phyloP scores from a whole-genome alignment of 768 basidiomycete genomes.

The Mycena metata region DNA sequence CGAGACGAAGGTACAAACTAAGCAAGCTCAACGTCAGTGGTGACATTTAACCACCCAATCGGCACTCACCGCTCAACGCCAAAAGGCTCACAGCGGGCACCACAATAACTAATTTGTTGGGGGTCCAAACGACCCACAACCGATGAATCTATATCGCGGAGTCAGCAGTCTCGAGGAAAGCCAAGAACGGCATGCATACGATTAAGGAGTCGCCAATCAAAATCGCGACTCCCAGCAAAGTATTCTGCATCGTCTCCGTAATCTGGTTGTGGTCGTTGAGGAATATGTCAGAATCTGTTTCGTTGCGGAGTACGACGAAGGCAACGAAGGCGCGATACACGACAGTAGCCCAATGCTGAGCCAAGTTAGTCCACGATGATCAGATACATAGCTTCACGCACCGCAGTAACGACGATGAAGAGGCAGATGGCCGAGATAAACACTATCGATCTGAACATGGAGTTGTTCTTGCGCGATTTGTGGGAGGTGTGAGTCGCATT shows the following conservation, averaged over 20 bases:
- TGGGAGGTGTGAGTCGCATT: constrained; percentile 5
- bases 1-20: too few species aligned
- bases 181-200: neutral
- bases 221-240: neutral
- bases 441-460: constrained; percentile 14
- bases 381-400: neutral
- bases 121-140: constrained; percentile 26
- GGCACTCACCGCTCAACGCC: neutral
- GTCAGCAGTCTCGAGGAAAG: too few species aligned
- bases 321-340: constrained; percentile 9
- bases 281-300: constrained; percentile 2
- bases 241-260: neutral
- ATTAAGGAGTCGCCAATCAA: constrained; percentile 27
- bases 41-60: too few species aligned
- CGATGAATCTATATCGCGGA: constrained; percentile 16
- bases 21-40: too few species aligned
- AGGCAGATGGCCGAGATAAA: constrained; percentile 16
- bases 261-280: constrained; percentile 1
- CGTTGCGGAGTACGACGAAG: constrained; percentile 1
- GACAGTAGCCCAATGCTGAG: constrained; percentile 24
- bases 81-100: constrained; percentile 4
- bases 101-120: constrained; percentile 10
- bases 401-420: constrained; percentile 14
- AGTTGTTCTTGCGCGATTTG: neutral
- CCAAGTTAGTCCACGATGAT: neutral